Base-by-base conservation (phyloP, 257 asterid species). In the Solanum medicagineum region DNA sequence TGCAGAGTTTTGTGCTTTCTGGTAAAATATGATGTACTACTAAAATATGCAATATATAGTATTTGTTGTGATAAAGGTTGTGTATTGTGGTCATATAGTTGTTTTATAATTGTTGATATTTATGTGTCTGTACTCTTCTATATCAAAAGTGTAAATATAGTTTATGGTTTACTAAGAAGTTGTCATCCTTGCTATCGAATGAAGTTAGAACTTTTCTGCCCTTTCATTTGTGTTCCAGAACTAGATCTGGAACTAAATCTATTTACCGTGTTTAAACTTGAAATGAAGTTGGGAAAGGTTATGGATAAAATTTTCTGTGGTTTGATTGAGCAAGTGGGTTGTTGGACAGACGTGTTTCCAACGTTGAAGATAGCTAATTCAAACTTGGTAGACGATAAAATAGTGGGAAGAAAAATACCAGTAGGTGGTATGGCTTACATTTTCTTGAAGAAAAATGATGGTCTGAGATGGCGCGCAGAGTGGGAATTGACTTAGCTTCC, bases 311-410 rank as follows among this genome's bases (percentile, higher is more conserved):
- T 24, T 77, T 11, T 26, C 47, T 24, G 83, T 5, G 26, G n/a
- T 77, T 47, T 77, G 82, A 51, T 77, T 77, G 24, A 22, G 8
- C 45, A 77, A 77, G 83, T 51, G 83, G 83, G 63, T 77, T 77
- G 83, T 77, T 51, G 83, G 83, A 77, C 15, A 75, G 1, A 15
- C 82, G 82, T 77, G 13, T 75, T 22, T 51, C 45, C 16, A 29
- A 77, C 83, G 83, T 26, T 74, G 84, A 54, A 69, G 79, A 88
- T 84, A 81, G 87, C 87, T 90, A 73, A 44, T 66, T 68, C 82
- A 75, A 89, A 73, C 86, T 45, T 26, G 83, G 45, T 26, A 11
- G 63, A 26, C 47, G 47, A 26, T 56, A 53, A 77, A 77, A 77
- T 63, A 24, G 51, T 51, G 17, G 16, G n/a, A 26, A 77, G 36